Percentiles rank a stretch among this genome's conserved stretches.
phyloP scores from a whole-genome alignment of 495 filamentous ascomycete species.

The Penicillium alfredii region DNA sequence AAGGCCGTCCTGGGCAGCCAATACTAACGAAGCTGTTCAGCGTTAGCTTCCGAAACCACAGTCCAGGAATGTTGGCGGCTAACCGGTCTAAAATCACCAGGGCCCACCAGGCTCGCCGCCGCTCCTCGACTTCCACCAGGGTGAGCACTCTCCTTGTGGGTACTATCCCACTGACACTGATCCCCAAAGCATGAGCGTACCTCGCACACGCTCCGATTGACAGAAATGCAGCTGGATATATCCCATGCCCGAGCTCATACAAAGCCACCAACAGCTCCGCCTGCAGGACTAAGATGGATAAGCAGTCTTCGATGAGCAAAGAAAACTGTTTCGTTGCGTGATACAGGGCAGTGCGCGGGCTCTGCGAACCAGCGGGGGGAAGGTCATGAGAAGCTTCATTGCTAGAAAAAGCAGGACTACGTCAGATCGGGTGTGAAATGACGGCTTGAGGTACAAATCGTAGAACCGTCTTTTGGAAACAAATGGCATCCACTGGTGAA shows the following conservation, averaged over 20 bases:
- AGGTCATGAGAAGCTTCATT: slow-evolving; percentile 38
- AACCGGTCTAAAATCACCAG: no score
- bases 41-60: slow-evolving; percentile 4
- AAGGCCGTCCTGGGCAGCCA: slow-evolving; percentile 37
- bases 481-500: slow-evolving; percentile 45
- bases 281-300: slow-evolving; percentile 34
- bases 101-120: no score
- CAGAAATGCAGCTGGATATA: slow-evolving; percentile 32
- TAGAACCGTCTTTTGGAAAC: slow-evolving; percentile 43
- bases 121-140: slow-evolving; percentile 42
- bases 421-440: slow-evolving; percentile 29
- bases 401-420: slow-evolving; percentile 42
- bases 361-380: slow-evolving; percentile 12
- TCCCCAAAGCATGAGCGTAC: slow-evolving; percentile 40
- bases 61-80: slow-evolving; percentile 3
- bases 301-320: slow-evolving; percentile 32
- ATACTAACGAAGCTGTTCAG: slow-evolving; percentile 33
- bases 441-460: slow-evolving; percentile 14
- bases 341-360: slow-evolving; percentile 34
- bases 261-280: slow-evolving; percentile 27
- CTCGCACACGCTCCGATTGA: slow-evolving; percentile 31
- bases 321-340: slow-evolving; percentile 35
- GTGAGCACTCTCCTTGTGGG: slow-evolving; percentile 11
- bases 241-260: slow-evolving; percentile 33
- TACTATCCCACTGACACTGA: slow-evolving; percentile 30